Evolutionary conservation across 371 early-diverging fungal genomes (phyloP).

Genomic region (Mortierella sp.): DNA sequence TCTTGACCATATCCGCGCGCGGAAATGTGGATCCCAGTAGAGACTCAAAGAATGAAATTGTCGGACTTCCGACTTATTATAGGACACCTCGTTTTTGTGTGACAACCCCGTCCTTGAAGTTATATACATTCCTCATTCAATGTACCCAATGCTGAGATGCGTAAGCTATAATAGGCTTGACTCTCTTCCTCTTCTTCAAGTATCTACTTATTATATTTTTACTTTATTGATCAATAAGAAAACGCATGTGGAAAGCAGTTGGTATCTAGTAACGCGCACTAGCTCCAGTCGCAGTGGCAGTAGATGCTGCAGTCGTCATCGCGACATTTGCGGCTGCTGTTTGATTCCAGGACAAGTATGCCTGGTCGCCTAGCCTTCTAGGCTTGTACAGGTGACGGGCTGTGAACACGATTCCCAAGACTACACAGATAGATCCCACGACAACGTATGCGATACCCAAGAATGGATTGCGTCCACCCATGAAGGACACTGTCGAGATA

Average conservation of each 20-base stretch:
- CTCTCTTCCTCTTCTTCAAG: no score
- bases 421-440: slow-evolving; percentile 86
- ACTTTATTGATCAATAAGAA: background rate
- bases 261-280: slow-evolving; percentile 46
- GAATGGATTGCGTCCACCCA: slow-evolving; percentile 96
- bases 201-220: background rate
- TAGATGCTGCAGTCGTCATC: slow-evolving; percentile 37
- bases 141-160: no score
- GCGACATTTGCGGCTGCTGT: slow-evolving; percentile 61
- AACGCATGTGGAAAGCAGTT: background rate
- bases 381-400: slow-evolving; percentile 90
- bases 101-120: no score
- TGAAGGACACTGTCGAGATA: slow-evolving; percentile 88
- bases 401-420: slow-evolving; percentile 90
- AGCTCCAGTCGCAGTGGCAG: slow-evolving; percentile 51
- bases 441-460: slow-evolving; percentile 94
- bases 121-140: no score
- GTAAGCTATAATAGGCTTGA: no score
- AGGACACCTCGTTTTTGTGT: no score
- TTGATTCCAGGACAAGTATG: slow-evolving; percentile 96
- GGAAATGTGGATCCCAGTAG: no score
- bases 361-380: slow-evolving; percentile 94
- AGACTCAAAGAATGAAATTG: no score
- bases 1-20: no score
- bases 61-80: no score